Evolutionary conservation across 2,329 filamentous ascomycete genomes (phyloP).

Genomic region (Trichoderma citrinoviride): DNA sequence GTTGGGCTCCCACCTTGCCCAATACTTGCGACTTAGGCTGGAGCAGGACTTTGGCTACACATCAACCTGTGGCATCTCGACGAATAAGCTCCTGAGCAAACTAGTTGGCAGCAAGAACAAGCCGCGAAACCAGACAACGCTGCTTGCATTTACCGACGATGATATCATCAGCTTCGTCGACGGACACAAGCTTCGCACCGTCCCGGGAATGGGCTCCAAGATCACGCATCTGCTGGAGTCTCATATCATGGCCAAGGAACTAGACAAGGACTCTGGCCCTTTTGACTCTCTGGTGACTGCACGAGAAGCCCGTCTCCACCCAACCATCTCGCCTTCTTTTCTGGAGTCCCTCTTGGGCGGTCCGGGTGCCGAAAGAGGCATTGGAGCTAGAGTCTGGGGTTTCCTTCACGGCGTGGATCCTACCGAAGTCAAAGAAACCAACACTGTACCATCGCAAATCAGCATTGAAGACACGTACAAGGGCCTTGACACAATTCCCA

Average conservation of each 20-base stretch:
- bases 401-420: slow-evolving; percentile 79
- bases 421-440: slow-evolving; percentile 67
- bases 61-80: slow-evolving; percentile 81
- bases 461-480: slow-evolving; percentile 93
- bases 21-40: slow-evolving; percentile 67
- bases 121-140: slow-evolving; percentile 80
- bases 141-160: slow-evolving; percentile 63
- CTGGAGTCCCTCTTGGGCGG: slow-evolving; percentile 70
- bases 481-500: slow-evolving; percentile 61
- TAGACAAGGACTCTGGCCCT: slow-evolving; percentile 35
- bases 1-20: slow-evolving; percentile 78
- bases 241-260: slow-evolving; percentile 45
- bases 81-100: slow-evolving; percentile 83
- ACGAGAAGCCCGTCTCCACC: slow-evolving; percentile 59
- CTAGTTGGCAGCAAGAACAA: slow-evolving; percentile 82
- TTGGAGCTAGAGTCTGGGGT: slow-evolving; percentile 71
- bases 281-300: slow-evolving; percentile 57
- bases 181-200: slow-evolving; percentile 68
- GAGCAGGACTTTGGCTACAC: slow-evolving; percentile 80
- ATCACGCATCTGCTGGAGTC: slow-evolving; percentile 49
- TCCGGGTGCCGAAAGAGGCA: slow-evolving; percentile 66
- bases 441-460: slow-evolving; percentile 77
- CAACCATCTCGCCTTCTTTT: slow-evolving; percentile 59
- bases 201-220: slow-evolving; percentile 84
- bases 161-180: slow-evolving; percentile 70